Evolutionary conservation across 768 basidiomycete genomes (phyloP), one percentile per base, ranked within the genome.

Genomic region (Russula earlei): DNA sequence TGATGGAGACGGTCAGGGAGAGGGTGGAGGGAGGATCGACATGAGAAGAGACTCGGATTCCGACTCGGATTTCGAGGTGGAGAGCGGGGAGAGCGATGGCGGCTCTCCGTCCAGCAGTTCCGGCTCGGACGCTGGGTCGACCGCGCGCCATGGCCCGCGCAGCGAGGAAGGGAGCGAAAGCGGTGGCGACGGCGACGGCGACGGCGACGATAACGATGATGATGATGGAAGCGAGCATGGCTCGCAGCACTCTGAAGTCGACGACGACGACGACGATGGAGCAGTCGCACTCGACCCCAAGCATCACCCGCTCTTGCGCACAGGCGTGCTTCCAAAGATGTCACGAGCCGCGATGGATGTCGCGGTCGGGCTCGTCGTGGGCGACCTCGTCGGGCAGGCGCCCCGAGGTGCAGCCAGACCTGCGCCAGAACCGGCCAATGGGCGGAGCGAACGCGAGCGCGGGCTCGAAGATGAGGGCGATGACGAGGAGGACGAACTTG

Each of bases 201-300:
- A 49, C 19, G 7, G 34, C 20, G 31, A 33, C 31, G 31, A 33
- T 33, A 11, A 33, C 11, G 31, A 33, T 33, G 31, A 33, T 11
- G 71, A 65, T 41, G 72, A 65, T 31, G 29, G 29, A 31, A 10
- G 1, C 29, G 29, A 31, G 29, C 29, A 10, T 31, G 29, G 29
- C 29, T 31, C 29, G 29, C 1, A 3, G 29, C 29, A 3, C 29
- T 5, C 29, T 31, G 7, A 31, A 31, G 65, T 65, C 46, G 71
- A 66, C 6, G 75, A 67, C 3, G 73, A 70, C 27, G 75, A 71
- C 24, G 65, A 63, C 3, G 71, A 70, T 0, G 76, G 73, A 14
- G 74, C 71, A 4, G 73, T 71, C 25, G 76, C 76, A 44, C 69
- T 87, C 19, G 73, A 79, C 41, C 76, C 76, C 4, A 73, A 73